Evolutionary conservation across 306 rosid species (phyloP), one percentile per base, ranked within the genome.

Genomic region (Medicago truncatula): DNA sequence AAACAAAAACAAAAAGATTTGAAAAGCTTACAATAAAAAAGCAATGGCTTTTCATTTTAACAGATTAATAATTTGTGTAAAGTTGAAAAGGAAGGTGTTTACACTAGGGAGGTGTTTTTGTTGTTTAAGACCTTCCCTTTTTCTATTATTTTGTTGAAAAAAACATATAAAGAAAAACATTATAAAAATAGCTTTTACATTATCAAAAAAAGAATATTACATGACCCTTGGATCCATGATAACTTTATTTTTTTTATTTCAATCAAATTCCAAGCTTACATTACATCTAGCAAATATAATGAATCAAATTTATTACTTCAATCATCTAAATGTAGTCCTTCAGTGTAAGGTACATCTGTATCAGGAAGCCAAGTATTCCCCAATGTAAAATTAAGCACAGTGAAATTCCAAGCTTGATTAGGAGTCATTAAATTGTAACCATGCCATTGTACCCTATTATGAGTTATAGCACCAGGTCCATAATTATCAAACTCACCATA

Each of bases 331-430:
- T 75, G 31, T 47, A 92, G 70, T 25, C 97, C 97, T 63, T 16
- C 81, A 70, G 59, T 5, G 28, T 68, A 93, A 6, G 98, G 98
- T 72, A 91, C 82, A 68, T 88, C 90, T 0, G 92, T 88, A 15
- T 84, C 49, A 2, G 92, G 96, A 84, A 93, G 75, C 98, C 98
- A 93, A 15, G 88, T 86, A 18, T 83, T 36, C 16, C 91, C 97
- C 63, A 84, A 52, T 0, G 91, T 89, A 73, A 93, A 85, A 56
- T 89, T 89, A 25, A 41, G 39, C 8, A 93, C 89, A 11, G 98
- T 91, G 12, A 88, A 93, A 69, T 88, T 89, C 70, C 73, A 41
- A 81, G 97, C 97, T 61, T 88, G 89, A 16, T 87, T 38, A 43
- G 68, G 60, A 76, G 73, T 91, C 89, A 91, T 67, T 46, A 84